Percentiles rank a stretch among this genome's conserved stretches.
These are phyloP conservation scores for Penicillium griseofulvum DNA, from an alignment of 2,329 filamentous ascomycete genomes.

Conservation along the genomic window DNA sequence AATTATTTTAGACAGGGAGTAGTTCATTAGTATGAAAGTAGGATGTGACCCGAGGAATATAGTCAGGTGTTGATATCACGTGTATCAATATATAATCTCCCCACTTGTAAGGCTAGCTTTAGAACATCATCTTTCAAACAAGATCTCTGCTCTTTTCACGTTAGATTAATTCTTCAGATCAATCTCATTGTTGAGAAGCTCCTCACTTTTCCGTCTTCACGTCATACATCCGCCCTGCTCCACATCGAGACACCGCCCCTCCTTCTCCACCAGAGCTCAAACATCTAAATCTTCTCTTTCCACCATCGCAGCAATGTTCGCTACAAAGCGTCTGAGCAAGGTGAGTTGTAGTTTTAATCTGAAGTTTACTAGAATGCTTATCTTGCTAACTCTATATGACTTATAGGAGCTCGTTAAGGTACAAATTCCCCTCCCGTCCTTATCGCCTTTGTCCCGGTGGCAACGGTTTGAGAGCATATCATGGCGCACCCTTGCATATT, in stretches of 20 bases:
- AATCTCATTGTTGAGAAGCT: background rate
- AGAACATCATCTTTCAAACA: background rate
- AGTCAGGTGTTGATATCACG: constrained; percentile 7
- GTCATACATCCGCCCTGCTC: constrained; percentile 6
- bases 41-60: background rate
- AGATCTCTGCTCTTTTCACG: background rate
- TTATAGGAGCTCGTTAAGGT: constrained; percentile 57
- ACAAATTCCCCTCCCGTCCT: constrained; percentile 15
- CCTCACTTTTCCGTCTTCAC: background rate
- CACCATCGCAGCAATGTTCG: constrained; percentile 44
- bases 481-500: background rate
- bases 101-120: background rate
- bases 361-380: background rate
- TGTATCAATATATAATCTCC: background rate
- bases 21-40: background rate
- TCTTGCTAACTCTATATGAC: constrained; percentile 22
- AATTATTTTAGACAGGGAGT: too few relatives aligned
- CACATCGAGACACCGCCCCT: constrained; percentile 4
- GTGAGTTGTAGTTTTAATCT: constrained; percentile 29
- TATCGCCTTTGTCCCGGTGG: background rate
- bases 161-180: background rate
- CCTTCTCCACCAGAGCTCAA: constrained; percentile 8
- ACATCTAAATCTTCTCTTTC: background rate
- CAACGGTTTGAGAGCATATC: background rate
- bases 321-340: constrained; percentile 48